Evolutionary conservation across 1,284 basidiomycete species (phyloP), one percentile per base, ranked within the genome.

Genomic region (Bondarzewia mesenterica): DNA sequence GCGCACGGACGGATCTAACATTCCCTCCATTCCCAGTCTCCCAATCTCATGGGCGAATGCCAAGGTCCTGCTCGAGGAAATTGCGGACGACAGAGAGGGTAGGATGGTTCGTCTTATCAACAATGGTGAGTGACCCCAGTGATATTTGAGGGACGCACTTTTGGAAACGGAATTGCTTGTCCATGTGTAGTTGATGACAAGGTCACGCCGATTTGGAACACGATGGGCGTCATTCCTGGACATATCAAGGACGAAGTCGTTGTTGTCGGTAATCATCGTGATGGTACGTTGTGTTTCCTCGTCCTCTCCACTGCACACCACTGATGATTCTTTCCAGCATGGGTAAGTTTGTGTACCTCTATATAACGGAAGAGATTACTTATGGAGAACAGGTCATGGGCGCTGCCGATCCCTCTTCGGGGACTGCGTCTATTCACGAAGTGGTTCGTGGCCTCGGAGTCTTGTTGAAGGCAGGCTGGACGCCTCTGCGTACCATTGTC

Each of bases 151-250:
- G 10, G 18, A 10, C 8, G 18, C 25, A 37, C 39, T 37, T 2
- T 16, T 29, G 32, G n/a, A 10, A 49, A 41, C 49, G 42, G 44
- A 49, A 38, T 43, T 49, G 23, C 49, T 27, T 39, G 52, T 51
- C 48, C 52, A 2, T 32, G 29, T n/a, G 29, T 29, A 75, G 85
- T 93, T 43, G 77, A 91, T 53, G 80, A 74, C n/a, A 80, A 81
- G 57, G 76, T 93, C 20, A 90, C 74, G n/a, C 85, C 85, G 2
- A 85, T 89, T 46, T 85, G 85, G 86, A 93, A 97, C 68, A 79
- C 84, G 0, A 91, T 95, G 80, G 90, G 83, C 3, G 77, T 85
- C 35, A 90, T 98, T 52, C 94, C 93, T 6, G 94, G 95, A 0
- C 80, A 86, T 55, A 81, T 96, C 55, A 77, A 80, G 54, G 83